These are phyloP conservation scores for Venturia nashicola DNA, from an alignment of 2,329 filamentous ascomycete species.

Conservation along the genomic window DNA sequence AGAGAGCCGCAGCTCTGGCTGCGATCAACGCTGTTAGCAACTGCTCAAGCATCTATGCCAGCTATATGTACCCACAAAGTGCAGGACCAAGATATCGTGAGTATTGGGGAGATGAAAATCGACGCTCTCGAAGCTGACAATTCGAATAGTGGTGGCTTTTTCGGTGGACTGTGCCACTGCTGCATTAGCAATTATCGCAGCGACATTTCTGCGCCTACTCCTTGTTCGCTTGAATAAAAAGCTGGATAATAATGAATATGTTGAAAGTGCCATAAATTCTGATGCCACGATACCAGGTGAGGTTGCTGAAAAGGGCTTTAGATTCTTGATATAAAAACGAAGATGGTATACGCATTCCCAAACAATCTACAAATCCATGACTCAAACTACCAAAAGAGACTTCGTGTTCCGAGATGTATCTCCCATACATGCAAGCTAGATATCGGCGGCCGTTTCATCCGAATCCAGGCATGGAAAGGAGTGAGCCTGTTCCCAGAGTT, in stretches of 20 bases:
- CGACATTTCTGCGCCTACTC: slow-evolving; percentile 49
- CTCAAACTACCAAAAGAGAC: background rate
- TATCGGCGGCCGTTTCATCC: background rate
- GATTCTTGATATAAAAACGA: slow-evolving; percentile 44
- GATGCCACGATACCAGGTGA: slow-evolving; percentile 35
- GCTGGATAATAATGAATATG: slow-evolving; percentile 49
- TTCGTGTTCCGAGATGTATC: background rate
- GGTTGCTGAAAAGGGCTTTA: slow-evolving; percentile 49
- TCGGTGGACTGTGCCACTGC: slow-evolving; percentile 55
- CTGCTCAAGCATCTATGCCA: slow-evolving; percentile 55
- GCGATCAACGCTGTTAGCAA: slow-evolving; percentile 67
- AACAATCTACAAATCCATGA: background rate
- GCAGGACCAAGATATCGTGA: slow-evolving; percentile 26
- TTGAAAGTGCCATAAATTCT: slow-evolving; percentile 41
- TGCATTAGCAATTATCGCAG: slow-evolving; percentile 50
- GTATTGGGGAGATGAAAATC: background rate
- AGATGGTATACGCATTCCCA: background rate
- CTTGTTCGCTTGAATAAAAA: slow-evolving; percentile 56
- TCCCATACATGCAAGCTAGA: background rate
- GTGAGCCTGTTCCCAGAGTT: background rate
- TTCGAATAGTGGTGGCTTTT: slow-evolving; percentile 43
- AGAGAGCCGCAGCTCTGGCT: slow-evolving; percentile 59
- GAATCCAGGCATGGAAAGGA: background rate
- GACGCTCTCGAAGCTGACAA: background rate
- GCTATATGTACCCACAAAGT: slow-evolving; percentile 51